phyloP scores from a whole-genome alignment of 192 early-diverging fungal genomes.

The Coemansia sp. region DNA sequence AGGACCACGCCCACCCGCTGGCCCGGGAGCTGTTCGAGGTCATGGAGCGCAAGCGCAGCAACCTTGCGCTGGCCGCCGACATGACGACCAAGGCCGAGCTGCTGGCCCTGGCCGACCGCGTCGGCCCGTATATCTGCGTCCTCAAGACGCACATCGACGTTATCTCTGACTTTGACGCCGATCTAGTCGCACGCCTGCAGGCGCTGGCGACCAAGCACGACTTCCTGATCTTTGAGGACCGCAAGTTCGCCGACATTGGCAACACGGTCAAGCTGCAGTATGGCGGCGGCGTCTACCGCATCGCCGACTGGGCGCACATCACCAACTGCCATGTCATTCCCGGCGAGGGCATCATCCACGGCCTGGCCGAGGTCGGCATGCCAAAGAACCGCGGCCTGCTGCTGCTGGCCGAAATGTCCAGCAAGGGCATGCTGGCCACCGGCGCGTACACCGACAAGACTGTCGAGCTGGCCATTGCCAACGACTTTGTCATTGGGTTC shows the following conservation, averaged over 20 bases:
- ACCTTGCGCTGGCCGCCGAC: conserved; percentile 88
- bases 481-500: conserved; percentile 96
- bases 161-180: conserved; percentile 85
- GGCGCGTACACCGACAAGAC: conserved; percentile 75
- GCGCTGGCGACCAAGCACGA: conserved; percentile 77
- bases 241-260: conserved; percentile 98
- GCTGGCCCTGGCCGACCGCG: conserved; percentile 75
- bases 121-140: conserved; percentile 92
- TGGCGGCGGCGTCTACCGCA: conserved; percentile 80
- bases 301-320: conserved; percentile 93
- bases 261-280: conserved; percentile 98
- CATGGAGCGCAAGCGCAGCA: conserved; percentile 88
- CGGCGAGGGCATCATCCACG: conserved; percentile 92
- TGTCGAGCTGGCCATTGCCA: conserved; percentile 74
- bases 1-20: conserved; percentile 65
- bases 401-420: conserved; percentile 97
- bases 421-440: conserved; percentile 78
- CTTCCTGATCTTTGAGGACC: conserved; percentile 98
- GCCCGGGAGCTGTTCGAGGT: conserved; percentile 66
- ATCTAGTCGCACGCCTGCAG: conserved; percentile 67
- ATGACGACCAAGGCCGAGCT: conserved; percentile 84
- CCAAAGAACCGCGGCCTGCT: conserved; percentile 72
- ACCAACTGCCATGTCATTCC: conserved; percentile 94
- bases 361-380: conserved; percentile 81
- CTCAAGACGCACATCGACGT: conserved; percentile 98